A percentile compares a stretch with the other conserved stretches of the same genome.
Conservation (phyloP, 768 basidiomycete genomes). For the Tylopilus balloui region DNA sequence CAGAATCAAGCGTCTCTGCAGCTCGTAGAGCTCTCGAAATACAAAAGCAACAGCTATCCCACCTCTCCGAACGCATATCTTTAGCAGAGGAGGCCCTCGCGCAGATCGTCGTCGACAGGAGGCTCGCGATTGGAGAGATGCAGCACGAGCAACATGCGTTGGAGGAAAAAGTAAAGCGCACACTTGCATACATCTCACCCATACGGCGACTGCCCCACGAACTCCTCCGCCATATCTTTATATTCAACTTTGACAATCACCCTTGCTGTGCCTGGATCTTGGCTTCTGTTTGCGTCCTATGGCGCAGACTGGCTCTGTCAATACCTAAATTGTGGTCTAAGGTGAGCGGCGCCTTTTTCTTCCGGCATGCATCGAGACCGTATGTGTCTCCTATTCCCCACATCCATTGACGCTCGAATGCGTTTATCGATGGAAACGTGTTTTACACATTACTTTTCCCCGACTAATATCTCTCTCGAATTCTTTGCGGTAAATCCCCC, state of each 20-base stretch:
- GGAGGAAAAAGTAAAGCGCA: constrained; percentile 44
- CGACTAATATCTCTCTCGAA: not conserved
- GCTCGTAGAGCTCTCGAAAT: constrained; percentile 46
- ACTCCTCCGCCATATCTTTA: constrained; percentile 68
- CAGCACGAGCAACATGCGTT: constrained; percentile 44
- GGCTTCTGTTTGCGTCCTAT: constrained; percentile 60
- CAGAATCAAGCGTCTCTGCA: constrained; percentile 45
- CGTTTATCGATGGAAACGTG: constrained; percentile 17
- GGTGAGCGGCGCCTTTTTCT: constrained; percentile 40
- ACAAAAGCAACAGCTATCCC: constrained; percentile 24
- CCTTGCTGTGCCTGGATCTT: constrained; percentile 76
- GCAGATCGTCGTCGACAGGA: constrained; percentile 52
- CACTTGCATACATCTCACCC: constrained; percentile 66
- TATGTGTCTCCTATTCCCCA: constrained; percentile 2
- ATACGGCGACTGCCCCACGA: constrained; percentile 69
- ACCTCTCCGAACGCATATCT: constrained; percentile 45
- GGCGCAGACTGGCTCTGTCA: constrained; percentile 60
- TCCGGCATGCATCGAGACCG: not conserved
- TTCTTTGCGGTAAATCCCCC: constrained; percentile 3
- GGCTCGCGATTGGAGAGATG: constrained; percentile 51
- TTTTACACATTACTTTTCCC: constrained; percentile 2
- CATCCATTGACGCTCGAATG: constrained; percentile 15
- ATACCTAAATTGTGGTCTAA: constrained; percentile 77
- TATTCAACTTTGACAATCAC: constrained; percentile 62
- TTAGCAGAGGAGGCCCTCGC: constrained; percentile 53